These are phyloP conservation scores for Halenospora varia DNA, from an alignment of 495 filamentous ascomycete genomes.

Conservation along the genomic window DNA sequence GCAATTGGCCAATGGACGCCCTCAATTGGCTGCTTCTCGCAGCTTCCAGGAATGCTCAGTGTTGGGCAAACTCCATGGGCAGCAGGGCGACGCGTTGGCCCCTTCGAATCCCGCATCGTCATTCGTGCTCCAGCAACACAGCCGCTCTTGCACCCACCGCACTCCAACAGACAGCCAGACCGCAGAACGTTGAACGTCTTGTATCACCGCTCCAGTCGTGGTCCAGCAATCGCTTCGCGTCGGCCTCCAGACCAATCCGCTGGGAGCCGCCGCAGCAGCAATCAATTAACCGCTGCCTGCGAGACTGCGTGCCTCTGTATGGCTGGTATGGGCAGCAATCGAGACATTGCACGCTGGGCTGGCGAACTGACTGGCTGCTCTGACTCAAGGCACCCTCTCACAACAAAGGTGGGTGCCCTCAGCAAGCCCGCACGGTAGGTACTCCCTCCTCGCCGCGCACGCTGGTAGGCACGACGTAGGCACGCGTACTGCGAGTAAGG, in stretches of 20 bases:
- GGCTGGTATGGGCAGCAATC: background rate
- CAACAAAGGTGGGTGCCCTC: background rate
- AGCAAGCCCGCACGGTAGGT: background rate
- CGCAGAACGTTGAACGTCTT: background rate
- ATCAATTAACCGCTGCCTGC: constrained; percentile 23
- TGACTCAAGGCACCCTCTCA: constrained; percentile 13
- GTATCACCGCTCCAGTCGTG: background rate
- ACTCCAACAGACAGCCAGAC: background rate
- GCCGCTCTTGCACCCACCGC: constrained; percentile 3
- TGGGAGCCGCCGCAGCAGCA: background rate
- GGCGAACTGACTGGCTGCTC: background rate
- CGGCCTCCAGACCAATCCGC: constrained; percentile 11
- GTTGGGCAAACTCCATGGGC: background rate
- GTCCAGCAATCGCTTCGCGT: background rate
- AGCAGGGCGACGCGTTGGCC: background rate
- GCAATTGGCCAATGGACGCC: constrained; percentile 16
- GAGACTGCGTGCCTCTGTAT: background rate
- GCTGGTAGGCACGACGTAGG: constrained; percentile 2
- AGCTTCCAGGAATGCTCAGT: constrained; percentile 7
- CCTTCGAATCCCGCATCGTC: background rate
- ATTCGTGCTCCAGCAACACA: constrained; percentile 15
- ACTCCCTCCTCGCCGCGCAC: background rate
- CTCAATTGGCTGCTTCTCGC: constrained; percentile 4
- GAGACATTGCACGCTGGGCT: background rate
- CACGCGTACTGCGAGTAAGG: too few species aligned